These are phyloP conservation scores for Zygnema cylindricum DNA, from an alignment of 139 green algal species.

Conservation along the genomic window DNA sequence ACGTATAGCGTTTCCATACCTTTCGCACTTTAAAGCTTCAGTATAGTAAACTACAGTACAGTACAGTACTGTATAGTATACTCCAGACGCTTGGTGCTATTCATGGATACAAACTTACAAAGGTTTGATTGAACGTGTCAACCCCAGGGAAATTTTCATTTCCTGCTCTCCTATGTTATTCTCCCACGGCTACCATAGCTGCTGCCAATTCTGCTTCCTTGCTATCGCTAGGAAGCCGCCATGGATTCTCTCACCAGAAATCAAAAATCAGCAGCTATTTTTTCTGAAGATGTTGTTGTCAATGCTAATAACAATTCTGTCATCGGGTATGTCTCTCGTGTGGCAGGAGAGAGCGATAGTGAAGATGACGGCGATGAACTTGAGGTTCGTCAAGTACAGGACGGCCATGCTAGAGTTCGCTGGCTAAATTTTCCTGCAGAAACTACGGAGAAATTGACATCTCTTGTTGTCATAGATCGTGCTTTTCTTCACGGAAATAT, in stretches of 20 bases:
- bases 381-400: neutral
- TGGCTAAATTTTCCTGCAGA: slow-evolving; percentile 46
- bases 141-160: no score
- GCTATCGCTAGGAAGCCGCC: neutral
- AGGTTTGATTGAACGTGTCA: no score
- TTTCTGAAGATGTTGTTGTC: slow-evolving; percentile 10
- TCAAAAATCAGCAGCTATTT: no score
- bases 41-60: no score
- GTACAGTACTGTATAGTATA: no score
- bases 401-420: slow-evolving; percentile 48
- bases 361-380: slow-evolving; percentile 50
- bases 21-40: no score
- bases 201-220: no score
- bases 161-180: no score
- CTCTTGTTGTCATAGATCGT: slow-evolving; percentile 60
- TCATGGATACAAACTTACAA: no score
- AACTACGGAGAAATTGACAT: neutral
- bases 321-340: neutral
- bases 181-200: no score
- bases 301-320: neutral
- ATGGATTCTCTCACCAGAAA: neutral
- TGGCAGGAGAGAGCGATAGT: slow-evolving; percentile 35
- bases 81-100: no score
- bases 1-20: no score
- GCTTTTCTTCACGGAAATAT: slow-evolving; percentile 64